These are phyloP conservation scores for Pleurotus platypus DNA, from an alignment of 768 basidiomycete species.

Conservation along the genomic window DNA sequence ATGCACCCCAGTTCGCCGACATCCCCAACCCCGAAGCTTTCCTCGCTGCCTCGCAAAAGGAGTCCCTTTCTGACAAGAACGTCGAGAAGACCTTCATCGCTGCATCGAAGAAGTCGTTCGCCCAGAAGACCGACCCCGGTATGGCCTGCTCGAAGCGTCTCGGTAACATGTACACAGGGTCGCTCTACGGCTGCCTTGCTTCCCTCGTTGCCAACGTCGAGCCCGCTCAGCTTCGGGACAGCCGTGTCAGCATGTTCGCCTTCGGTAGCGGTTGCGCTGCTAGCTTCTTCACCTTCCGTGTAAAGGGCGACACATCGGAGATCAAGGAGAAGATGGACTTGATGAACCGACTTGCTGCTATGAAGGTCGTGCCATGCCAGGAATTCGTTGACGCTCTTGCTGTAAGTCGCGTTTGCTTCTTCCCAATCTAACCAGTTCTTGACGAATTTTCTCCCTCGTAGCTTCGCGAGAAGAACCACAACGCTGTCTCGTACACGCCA, in stretches of 20 bases:
- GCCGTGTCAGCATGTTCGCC: slow-evolving; percentile 92
- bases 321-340: slow-evolving; percentile 84
- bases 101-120: slow-evolving; percentile 74
- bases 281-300: slow-evolving; percentile 83
- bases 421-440: not conserved
- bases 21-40: slow-evolving; percentile 69
- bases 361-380: slow-evolving; percentile 90
- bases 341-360: slow-evolving; percentile 67
- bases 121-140: slow-evolving; percentile 69
- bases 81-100: slow-evolving; percentile 92
- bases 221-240: slow-evolving; percentile 67
- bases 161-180: slow-evolving; percentile 99
- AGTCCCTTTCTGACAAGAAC: slow-evolving; percentile 87
- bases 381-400: slow-evolving; percentile 87
- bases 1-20: slow-evolving; percentile 62
- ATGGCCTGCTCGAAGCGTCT: slow-evolving; percentile 88
- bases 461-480: slow-evolving; percentile 98
- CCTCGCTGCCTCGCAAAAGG: slow-evolving; percentile 61
- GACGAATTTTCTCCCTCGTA: slow-evolving; percentile 22
- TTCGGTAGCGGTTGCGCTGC: slow-evolving; percentile 96
- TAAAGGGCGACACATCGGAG: slow-evolving; percentile 84
- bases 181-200: slow-evolving; percentile 91
- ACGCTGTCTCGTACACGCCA: slow-evolving; percentile 80
- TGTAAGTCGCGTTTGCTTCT: slow-evolving; percentile 35
- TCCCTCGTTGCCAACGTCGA: slow-evolving; percentile 75